Evolutionary conservation across 176 grass and related monocot genomes (phyloP).

Genomic region (Aegilops speltoides): DNA sequence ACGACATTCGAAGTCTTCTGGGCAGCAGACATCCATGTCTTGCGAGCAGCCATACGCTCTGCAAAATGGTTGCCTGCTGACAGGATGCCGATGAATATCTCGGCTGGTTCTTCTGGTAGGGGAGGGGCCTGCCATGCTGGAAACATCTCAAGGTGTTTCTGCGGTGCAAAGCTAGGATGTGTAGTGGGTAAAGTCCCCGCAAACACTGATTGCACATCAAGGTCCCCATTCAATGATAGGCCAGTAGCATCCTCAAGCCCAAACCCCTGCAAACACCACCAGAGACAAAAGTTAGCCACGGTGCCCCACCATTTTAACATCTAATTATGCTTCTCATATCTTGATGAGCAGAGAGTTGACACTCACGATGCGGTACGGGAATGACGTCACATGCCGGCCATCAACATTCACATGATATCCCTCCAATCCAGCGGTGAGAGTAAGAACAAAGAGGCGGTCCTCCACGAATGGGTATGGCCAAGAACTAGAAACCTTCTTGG

Average conservation of each 20-base stretch:
- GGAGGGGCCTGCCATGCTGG: slow-evolving; percentile 71
- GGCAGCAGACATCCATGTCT: slow-evolving; percentile 90
- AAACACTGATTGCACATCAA: slow-evolving; percentile 85
- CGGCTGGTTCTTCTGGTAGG: slow-evolving; percentile 56
- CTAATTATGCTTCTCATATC: neutral
- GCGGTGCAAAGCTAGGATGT: slow-evolving; percentile 79
- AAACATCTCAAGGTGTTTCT: slow-evolving; percentile 82
- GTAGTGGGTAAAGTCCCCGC: slow-evolving; percentile 76
- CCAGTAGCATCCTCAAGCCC: slow-evolving; percentile 95
- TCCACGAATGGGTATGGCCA: slow-evolving; percentile 94
- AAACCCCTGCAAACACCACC: slow-evolving; percentile 69
- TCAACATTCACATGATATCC: slow-evolving; percentile 95
- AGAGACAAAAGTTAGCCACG: slow-evolving; percentile 24
- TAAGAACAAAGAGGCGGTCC: slow-evolving; percentile 86
- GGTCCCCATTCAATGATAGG: slow-evolving; percentile 85
- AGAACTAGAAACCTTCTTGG: slow-evolving; percentile 67
- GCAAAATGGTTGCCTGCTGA: slow-evolving; percentile 97
- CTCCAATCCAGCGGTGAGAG: slow-evolving; percentile 86
- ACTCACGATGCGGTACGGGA: slow-evolving; percentile 89
- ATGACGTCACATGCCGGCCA: slow-evolving; percentile 83
- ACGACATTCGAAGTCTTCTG: slow-evolving; percentile 62
- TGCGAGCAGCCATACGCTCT: slow-evolving; percentile 94
- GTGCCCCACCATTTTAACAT: neutral
- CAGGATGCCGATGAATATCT: slow-evolving; percentile 94
- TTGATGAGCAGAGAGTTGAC: neutral